Percentiles rank a stretch among this genome's conserved stretches.
phyloP scores from a whole-genome alignment of 345 rosid genomes.

The Heritiera fomes region DNA sequence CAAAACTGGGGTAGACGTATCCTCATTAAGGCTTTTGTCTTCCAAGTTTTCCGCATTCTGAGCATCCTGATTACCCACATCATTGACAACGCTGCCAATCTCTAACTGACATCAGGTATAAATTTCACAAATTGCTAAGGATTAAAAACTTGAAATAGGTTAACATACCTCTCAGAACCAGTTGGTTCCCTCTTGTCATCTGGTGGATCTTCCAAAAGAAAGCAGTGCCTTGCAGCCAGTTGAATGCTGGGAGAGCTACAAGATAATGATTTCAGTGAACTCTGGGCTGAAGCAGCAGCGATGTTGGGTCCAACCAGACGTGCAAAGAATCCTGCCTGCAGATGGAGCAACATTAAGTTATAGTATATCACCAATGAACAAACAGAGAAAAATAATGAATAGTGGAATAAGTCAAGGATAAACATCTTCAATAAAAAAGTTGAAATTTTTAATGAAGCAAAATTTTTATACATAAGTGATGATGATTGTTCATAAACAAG shows the following conservation, averaged over 20 bases:
- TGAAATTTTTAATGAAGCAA: background rate
- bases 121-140: slow-evolving; percentile 23
- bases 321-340: slow-evolving; percentile 77
- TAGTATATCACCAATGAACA: background rate
- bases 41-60: slow-evolving; percentile 40
- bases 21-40: slow-evolving; percentile 37
- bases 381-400: background rate
- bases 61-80: slow-evolving; percentile 37
- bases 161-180: slow-evolving; percentile 54
- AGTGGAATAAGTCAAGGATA: background rate
- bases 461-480: background rate
- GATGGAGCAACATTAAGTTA: slow-evolving; percentile 12
- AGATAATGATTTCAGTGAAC: slow-evolving; percentile 62
- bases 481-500: background rate
- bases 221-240: slow-evolving; percentile 86
- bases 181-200: slow-evolving; percentile 45
- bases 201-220: slow-evolving; percentile 89
- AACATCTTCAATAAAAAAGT: background rate
- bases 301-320: slow-evolving; percentile 62
- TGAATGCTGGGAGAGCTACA: slow-evolving; percentile 58
- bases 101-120: slow-evolving; percentile 38
- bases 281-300: slow-evolving; percentile 71
- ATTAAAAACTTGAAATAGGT: slow-evolving; percentile 1
- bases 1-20: slow-evolving; percentile 32
- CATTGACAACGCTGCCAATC: slow-evolving; percentile 52